A percentile compares a stretch with the other conserved stretches of the same genome.
Evolutionary conservation across 2,329 filamentous ascomycete genomes (phyloP).

Genomic region (Penicillium concentricum): DNA sequence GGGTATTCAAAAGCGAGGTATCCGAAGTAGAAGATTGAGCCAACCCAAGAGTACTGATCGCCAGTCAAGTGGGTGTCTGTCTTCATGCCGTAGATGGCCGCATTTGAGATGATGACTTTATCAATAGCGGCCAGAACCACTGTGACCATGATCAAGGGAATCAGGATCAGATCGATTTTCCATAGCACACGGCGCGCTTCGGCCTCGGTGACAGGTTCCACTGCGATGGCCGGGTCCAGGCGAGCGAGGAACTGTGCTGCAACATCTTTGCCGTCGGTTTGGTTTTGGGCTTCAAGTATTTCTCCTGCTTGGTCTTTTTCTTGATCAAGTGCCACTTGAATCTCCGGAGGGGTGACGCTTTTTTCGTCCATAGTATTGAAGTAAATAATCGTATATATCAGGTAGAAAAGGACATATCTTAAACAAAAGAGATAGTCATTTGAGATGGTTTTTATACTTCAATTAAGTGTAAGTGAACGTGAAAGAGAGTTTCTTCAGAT

Average conservation of each 20-base stretch:
- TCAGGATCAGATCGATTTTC: slow-evolving; percentile 29
- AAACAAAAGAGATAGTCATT: background rate
- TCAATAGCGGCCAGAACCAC: slow-evolving; percentile 29
- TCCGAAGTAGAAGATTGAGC: slow-evolving; percentile 19
- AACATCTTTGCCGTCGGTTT: slow-evolving; percentile 21
- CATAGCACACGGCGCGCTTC: slow-evolving; percentile 26
- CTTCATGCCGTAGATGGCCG: slow-evolving; percentile 17
- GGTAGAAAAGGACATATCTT: background rate
- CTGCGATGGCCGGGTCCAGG: slow-evolving; percentile 23
- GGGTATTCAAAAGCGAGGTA: slow-evolving; percentile 18
- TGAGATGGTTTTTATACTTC: background rate
- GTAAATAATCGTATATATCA: background rate
- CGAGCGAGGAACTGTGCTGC: slow-evolving; percentile 30
- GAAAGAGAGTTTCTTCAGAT: background rate
- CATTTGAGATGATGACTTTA: slow-evolving; percentile 31
- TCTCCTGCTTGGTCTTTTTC: slow-evolving; percentile 11
- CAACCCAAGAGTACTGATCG: slow-evolving; percentile 23
- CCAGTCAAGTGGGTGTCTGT: slow-evolving; percentile 21
- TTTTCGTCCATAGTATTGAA: slow-evolving; percentile 5
- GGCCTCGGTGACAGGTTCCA: slow-evolving; percentile 22
- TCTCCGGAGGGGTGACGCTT: background rate
- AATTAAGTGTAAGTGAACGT: background rate
- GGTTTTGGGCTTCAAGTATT: slow-evolving; percentile 2
- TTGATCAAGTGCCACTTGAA: background rate
- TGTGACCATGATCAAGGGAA: slow-evolving; percentile 26